phyloP scores from a whole-genome alignment of 495 filamentous ascomycete genomes.

The Penicillium argentinense region DNA sequence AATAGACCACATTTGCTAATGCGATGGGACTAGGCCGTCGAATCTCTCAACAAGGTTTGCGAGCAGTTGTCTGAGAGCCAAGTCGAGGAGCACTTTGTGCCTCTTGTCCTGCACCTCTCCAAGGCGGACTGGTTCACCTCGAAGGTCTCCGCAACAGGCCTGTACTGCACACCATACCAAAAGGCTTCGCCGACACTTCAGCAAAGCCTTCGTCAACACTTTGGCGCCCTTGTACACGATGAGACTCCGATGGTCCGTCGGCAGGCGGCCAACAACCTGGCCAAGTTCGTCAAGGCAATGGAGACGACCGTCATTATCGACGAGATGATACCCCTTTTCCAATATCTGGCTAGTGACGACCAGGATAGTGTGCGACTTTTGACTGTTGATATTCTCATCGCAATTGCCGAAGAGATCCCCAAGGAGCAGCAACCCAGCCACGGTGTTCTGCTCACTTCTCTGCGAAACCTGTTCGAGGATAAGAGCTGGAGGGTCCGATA shows the following conservation, averaged over 20 bases:
- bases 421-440: slow-evolving; percentile 98
- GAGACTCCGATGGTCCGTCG: slow-evolving; percentile 98
- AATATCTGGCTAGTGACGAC: slow-evolving; percentile 92
- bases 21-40: slow-evolving; percentile 98
- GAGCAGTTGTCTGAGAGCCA: slow-evolving; percentile 83
- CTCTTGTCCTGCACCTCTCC: slow-evolving; percentile 87
- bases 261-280: slow-evolving; percentile 92
- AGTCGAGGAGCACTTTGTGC: slow-evolving; percentile 95
- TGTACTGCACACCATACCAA: slow-evolving; percentile 88
- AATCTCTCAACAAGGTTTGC: slow-evolving; percentile 99
- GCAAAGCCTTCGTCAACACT: slow-evolving; percentile 85
- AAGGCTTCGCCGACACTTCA: slow-evolving; percentile 83
- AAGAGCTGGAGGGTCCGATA: slow-evolving; percentile 99
- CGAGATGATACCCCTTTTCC: slow-evolving; percentile 98
- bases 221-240: slow-evolving; percentile 89
- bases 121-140: slow-evolving; percentile 99
- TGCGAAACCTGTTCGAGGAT: slow-evolving; percentile 92
- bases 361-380: slow-evolving; percentile 96
- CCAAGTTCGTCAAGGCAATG: slow-evolving; percentile 98
- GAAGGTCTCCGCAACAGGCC: slow-evolving; percentile 94
- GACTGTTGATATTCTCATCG: slow-evolving; percentile 94
- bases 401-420: slow-evolving; percentile 94
- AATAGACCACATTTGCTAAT: too few relatives aligned
- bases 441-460: slow-evolving; percentile 82
- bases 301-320: slow-evolving; percentile 84